These are phyloP conservation scores for Puccinia horiana DNA, from an alignment of 1,284 basidiomycete species.

Conservation along the genomic window DNA sequence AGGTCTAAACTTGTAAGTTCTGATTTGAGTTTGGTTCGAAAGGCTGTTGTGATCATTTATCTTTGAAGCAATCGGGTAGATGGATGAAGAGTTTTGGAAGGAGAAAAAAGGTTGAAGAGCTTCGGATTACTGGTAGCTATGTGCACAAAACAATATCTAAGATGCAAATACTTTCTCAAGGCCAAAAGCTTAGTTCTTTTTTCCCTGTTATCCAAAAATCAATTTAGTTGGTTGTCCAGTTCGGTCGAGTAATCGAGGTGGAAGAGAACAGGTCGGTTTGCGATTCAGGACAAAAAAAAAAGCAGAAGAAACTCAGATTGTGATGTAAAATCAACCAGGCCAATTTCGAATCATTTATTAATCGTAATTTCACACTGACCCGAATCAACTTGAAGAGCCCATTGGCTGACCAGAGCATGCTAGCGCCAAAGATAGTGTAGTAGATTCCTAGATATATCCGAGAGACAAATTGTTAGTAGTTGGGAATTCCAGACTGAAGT, in stretches of 20 bases:
- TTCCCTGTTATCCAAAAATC: not conserved
- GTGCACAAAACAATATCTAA: not conserved
- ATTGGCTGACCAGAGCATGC: constrained; percentile 35
- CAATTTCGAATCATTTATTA: not conserved
- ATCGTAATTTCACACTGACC: constrained; percentile 24
- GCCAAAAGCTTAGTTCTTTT: not conserved
- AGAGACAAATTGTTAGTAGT: not conserved
- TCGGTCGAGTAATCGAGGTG: not conserved
- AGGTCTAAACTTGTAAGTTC: no score
- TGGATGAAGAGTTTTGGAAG: no score
- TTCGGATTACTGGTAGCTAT: not conserved
- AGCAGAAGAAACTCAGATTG: not conserved
- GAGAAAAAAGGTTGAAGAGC: not conserved
- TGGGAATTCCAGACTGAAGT: not conserved
- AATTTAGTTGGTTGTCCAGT: not conserved
- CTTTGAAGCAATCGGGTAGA: no score
- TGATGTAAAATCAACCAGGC: not conserved
- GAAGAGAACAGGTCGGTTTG: not conserved
- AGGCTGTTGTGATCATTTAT: no score
- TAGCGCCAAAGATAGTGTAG: constrained; percentile 41
- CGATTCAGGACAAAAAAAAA: not conserved
- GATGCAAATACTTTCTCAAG: not conserved
- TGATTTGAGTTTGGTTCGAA: no score
- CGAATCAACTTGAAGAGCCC: constrained; percentile 41
- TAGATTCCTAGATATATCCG: constrained; percentile 20